Base-by-base conservation (phyloP, 805 yeast species). In the Saccharomycopsis fermentans region DNA sequence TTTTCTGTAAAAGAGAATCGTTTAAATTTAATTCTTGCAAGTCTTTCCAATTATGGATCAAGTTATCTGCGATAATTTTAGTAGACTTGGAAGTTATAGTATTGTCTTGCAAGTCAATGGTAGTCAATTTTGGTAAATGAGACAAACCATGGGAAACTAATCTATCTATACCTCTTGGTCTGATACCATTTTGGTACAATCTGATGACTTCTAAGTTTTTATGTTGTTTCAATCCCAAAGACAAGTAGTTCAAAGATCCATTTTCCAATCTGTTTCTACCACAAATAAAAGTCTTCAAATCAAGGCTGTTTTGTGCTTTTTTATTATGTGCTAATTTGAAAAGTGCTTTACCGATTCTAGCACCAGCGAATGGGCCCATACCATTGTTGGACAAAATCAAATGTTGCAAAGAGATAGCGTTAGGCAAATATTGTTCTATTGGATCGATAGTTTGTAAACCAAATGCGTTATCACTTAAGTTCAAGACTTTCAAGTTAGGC, bases 301-400 rank as follows among this genome's bases (percentile, higher is more conserved):
- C 70, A 6, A 52, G 39, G 9, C 24, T 34, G 24, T 50, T 36
- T 4, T 37, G 35, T 9, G 17, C 35, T 63, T 75, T 70, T 72
- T 90, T 90, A 59, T 83, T 84, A 55, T 70, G 71, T 21, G 94
- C 82, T 63, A 92, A 78, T 65, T 80, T 78, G 73, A 77, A 88
- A 53, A 94, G 79, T 3, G 96, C 88, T 66, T 83, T 82, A 61
- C 97, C 99, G 62, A 94, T 87, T 70, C 96, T 81, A 59, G 92
- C 86, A 66, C 99, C 99, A 0, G 98, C 96, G 70, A 87, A 87
- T 27, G 99, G 99, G 37, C 99, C 99, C 83, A 94, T 86, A 58
- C 99, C 99, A 71, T 94, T 94, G 73, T 94, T 94, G 53, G 97
- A 86, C 62, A 94, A 77, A 64, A 89, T 84, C 70, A 94, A 79